Conservation (phyloP, 257 asterid species). For the Capsicum pubescens region DNA sequence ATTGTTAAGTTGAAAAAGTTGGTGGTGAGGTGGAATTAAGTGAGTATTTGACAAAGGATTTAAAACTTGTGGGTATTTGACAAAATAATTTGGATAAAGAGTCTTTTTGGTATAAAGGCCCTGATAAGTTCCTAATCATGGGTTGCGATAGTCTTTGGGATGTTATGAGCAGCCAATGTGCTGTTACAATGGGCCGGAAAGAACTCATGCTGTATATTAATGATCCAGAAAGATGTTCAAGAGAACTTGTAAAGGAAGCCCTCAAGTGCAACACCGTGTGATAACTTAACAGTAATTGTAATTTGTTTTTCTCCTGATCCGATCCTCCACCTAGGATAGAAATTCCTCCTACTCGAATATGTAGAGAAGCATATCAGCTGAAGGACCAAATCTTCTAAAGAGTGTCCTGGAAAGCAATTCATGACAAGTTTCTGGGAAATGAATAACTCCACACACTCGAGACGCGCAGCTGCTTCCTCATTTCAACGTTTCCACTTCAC, state of each 20-base stretch:
- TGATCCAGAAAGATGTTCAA: slow-evolving; percentile 85
- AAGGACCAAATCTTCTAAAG: slow-evolving; percentile 11
- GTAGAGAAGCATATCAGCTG: slow-evolving; percentile 47
- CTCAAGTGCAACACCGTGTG: slow-evolving; percentile 77
- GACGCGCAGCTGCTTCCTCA: neutral
- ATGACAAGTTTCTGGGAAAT: neutral
- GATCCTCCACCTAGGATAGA: slow-evolving; percentile 81
- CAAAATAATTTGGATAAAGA: too few relatives aligned
- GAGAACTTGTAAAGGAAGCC: slow-evolving; percentile 83
- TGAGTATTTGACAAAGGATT: too few relatives aligned
- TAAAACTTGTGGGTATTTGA: too few relatives aligned
- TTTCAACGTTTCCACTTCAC: too few relatives aligned
- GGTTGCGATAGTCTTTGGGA: slow-evolving; percentile 98
- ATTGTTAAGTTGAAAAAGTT: too few relatives aligned
- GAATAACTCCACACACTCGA: neutral
- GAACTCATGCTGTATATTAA: slow-evolving; percentile 79
- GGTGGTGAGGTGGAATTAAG: too few relatives aligned
- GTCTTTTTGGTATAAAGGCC: too few relatives aligned
- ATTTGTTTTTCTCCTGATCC: slow-evolving; percentile 77
- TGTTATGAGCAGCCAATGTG: slow-evolving; percentile 94
- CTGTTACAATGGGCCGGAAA: slow-evolving; percentile 83
- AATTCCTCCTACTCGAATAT: slow-evolving; percentile 51
- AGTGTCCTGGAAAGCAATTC: slow-evolving; percentile 5
- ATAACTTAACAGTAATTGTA: slow-evolving; percentile 74
- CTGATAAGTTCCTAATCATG: slow-evolving; percentile 84